Percentiles rank a stretch among this genome's conserved stretches.
These are phyloP conservation scores for Syncephalastrum contaminatum DNA, from an alignment of 371 early-diverging fungal species.

Conservation along the genomic window DNA sequence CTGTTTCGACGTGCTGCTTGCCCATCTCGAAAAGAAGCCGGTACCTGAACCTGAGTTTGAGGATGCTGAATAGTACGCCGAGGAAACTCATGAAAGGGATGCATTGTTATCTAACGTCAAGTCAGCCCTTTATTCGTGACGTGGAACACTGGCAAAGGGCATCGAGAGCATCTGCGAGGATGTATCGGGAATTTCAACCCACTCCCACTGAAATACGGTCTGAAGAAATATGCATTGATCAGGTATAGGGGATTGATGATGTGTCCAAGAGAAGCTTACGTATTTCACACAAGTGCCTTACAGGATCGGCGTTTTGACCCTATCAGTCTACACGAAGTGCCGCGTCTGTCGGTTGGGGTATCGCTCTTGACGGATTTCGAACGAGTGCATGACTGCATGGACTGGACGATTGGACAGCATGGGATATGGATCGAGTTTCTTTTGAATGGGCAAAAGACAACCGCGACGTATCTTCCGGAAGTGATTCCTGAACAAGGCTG, in stretches of 20 bases:
- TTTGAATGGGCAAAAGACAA: slow-evolving; percentile 47
- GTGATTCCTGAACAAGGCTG: slow-evolving; percentile 75
- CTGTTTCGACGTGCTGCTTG: slow-evolving; percentile 71
- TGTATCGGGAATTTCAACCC: slow-evolving; percentile 93
- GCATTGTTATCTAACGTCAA: too few relatives aligned
- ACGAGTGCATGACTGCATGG: slow-evolving; percentile 64
- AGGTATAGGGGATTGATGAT: slow-evolving; percentile 43
- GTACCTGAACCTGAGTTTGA: slow-evolving; percentile 41
- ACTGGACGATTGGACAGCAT: slow-evolving; percentile 92
- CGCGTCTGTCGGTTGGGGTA: slow-evolving; percentile 69
- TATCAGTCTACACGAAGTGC: slow-evolving; percentile 65
- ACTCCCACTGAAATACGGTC: slow-evolving; percentile 66
- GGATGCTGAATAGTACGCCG: slow-evolving; percentile 55
- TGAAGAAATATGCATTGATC: slow-evolving; percentile 83
- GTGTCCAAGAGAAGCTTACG: background rate
- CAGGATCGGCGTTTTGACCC: slow-evolving; percentile 84
- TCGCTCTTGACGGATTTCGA: slow-evolving; percentile 89
- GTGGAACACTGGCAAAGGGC: slow-evolving; percentile 61
- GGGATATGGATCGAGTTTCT: slow-evolving; percentile 92
- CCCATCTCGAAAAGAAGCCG: slow-evolving; percentile 44
- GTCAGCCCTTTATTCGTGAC: slow-evolving; percentile 85
- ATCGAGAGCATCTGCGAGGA: slow-evolving; percentile 69
- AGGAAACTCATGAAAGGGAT: slow-evolving; percentile 2
- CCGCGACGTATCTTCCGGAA: slow-evolving; percentile 93
- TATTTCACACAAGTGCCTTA: slow-evolving; percentile 60